Evolutionary conservation across 257 asterid genomes (phyloP).

Genomic region (Plantago major): DNA sequence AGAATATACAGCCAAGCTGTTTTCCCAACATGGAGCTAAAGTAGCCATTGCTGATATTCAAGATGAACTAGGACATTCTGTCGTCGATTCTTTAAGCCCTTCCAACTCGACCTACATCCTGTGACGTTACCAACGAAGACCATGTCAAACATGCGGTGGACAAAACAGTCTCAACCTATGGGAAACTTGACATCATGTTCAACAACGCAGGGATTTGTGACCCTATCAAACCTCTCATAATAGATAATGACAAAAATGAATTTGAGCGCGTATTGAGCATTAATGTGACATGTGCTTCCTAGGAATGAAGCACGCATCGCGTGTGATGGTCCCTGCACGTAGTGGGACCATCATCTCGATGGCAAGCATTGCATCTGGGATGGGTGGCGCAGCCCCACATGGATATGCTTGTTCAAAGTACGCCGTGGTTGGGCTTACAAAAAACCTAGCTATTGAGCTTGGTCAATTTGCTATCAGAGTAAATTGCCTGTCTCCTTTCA

Average conservation of each 20-base stretch:
- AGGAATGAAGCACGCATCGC: slow-evolving; percentile 46
- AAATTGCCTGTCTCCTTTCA: slow-evolving; percentile 1
- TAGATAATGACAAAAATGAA: slow-evolving; percentile 20
- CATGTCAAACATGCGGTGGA: not conserved
- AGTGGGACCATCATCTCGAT: slow-evolving; percentile 40
- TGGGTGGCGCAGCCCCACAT: slow-evolving; percentile 34
- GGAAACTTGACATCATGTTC: slow-evolving; percentile 12
- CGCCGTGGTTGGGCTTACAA: slow-evolving; percentile 41
- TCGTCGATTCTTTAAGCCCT: not conserved
- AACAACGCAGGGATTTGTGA: slow-evolving; percentile 4
- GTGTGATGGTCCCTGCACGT: slow-evolving; percentile 37
- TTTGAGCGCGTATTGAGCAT: slow-evolving; percentile 30
- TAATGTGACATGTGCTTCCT: slow-evolving; percentile 37
- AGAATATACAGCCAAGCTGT: slow-evolving; percentile 12
- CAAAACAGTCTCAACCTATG: slow-evolving; percentile 1
- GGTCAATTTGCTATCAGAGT: slow-evolving; percentile 12
- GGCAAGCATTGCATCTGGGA: slow-evolving; percentile 25
- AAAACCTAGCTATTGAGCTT: slow-evolving; percentile 32
- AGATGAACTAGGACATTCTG: not conserved
- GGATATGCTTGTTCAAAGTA: slow-evolving; percentile 42
- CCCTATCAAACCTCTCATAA: not conserved
- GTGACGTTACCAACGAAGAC: slow-evolving; percentile 7
- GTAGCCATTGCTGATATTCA: slow-evolving; percentile 8
- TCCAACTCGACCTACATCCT: slow-evolving; percentile 8
- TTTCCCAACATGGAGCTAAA: slow-evolving; percentile 7